Evolutionary conservation across 139 green algal species (phyloP), one percentile per base, ranked within the genome.

Genomic region (Chlorella sp.): DNA sequence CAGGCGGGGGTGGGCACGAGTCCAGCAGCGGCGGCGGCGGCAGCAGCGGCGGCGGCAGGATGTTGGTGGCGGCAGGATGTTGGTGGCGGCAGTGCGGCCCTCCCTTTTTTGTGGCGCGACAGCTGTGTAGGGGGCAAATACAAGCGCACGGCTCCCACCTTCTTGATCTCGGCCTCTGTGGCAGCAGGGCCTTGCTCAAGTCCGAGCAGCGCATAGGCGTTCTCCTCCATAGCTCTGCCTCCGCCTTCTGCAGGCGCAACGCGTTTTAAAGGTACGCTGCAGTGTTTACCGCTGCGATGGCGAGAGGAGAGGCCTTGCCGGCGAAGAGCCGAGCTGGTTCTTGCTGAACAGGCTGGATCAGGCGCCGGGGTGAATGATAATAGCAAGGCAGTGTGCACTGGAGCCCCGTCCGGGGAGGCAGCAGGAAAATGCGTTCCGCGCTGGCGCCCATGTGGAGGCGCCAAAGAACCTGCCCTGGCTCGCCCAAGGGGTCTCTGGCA

Each of bases 81-180:
- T 37, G 36, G 79, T 2, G 14, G 36, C 26, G 53, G 9, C 28
- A 28, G 79, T 1, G 39, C 3, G 39, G 37, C 3, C 21, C 3
- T 12, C 22, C 36, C 7, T 3, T 30, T 14, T 4, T n/a, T 9
- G 9, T 30, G 22, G 66, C 66, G 26, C 19, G 66, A n/a, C 26
- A 30, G 66, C 66, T 30, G 66, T n/a, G 73, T 22, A 4, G 4
- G 48, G 48, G 48, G 7, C 48, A 57, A 57, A 57, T 57, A 57
- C 48, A 57, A 68, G 53, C n/a, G 68, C 32, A 76, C 18, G 34
- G 22, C 18, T 7, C 83, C 39, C 15, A 92, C 93, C 91, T 95
- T 97, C 78, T 95, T 96, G 22, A 97, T 96, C 30, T 96, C 93
- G 5, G 91, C 91, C 0, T 96, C 92, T 15, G 90, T 96, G 68